These are phyloP conservation scores for Diddensiella santjacobensis DNA, from an alignment of 805 yeast species.

Conservation along the genomic window DNA sequence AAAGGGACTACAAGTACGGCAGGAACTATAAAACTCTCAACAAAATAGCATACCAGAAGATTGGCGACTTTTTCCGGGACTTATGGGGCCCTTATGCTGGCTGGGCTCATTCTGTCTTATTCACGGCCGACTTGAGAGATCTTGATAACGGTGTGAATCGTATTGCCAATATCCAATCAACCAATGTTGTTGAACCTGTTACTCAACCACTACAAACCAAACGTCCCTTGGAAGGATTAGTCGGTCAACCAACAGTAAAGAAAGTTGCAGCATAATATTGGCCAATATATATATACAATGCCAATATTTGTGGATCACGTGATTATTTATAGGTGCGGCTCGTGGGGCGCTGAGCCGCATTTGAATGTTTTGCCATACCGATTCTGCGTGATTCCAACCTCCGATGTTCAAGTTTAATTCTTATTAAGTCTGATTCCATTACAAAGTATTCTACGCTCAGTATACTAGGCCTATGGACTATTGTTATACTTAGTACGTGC, in stretches of 20 bases:
- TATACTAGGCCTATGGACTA: no score
- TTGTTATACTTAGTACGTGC: no score
- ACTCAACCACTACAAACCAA: neutral
- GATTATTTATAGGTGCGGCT: no score
- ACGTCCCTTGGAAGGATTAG: conserved; percentile 4
- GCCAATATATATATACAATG: no score
- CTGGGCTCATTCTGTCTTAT: conserved; percentile 96
- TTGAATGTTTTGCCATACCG: no score
- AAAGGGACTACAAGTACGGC: conserved; percentile 66
- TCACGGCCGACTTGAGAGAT: conserved; percentile 67
- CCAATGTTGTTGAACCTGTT: neutral
- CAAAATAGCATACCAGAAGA: conserved; percentile 49
- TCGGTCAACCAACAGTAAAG: neutral
- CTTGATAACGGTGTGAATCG: conserved; percentile 18
- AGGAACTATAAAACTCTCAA: conserved; percentile 44
- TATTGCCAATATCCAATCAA: neutral
- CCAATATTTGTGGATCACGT: no score
- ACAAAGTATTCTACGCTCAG: no score
- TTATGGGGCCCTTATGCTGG: conserved; percentile 94
- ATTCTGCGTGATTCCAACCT: no score
- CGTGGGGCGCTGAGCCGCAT: no score
- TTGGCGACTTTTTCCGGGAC: conserved; percentile 55
- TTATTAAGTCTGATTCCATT: no score
- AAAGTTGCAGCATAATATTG: conserved; percentile 2
- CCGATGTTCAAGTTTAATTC: no score